A percentile compares a stretch with the other conserved stretches of the same genome.
Conservation (phyloP, 2,329 filamentous ascomycete genomes). For the Fusarium caatingaense region DNA sequence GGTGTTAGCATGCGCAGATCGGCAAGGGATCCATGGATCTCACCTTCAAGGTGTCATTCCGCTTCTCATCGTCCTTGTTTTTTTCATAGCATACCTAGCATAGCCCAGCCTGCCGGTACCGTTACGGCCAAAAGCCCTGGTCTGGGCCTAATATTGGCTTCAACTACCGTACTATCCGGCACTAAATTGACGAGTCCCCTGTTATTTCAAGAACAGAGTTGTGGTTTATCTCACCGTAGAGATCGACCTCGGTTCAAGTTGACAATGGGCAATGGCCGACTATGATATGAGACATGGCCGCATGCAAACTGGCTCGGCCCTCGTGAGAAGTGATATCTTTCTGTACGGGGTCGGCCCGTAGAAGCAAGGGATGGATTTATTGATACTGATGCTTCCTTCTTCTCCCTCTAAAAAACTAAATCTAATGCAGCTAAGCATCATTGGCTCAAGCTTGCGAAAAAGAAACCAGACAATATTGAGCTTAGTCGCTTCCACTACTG, state of each 20-base stretch:
- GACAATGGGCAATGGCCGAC: not conserved
- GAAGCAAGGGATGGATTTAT: not conserved
- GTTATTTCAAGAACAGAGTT: not conserved
- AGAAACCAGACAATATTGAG: conserved; percentile 28
- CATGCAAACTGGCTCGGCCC: not conserved
- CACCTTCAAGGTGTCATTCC: conserved; percentile 37
- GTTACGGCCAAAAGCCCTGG: conserved; percentile 20
- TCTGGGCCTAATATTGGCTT: conserved; percentile 21
- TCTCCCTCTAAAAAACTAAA: not conserved
- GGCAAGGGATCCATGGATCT: conserved; percentile 36
- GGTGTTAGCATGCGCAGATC: conserved; percentile 22
- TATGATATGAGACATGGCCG: not conserved
- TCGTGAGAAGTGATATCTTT: not conserved
- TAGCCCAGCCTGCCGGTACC: conserved; percentile 37
- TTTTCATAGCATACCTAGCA: not conserved
- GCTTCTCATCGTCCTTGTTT: conserved; percentile 23
- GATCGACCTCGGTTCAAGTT: not conserved
- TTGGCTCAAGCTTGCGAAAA: conserved; percentile 8
- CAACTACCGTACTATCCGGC: conserved; percentile 39
- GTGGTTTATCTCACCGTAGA: not conserved
- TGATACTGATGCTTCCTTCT: not conserved
- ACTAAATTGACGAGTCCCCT: conserved; percentile 14
- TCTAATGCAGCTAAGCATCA: conserved; percentile 4
- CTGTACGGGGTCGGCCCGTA: not conserved
- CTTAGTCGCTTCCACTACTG: conserved; percentile 42